These are phyloP conservation scores for Talaromyces sp. DNA, from an alignment of 2,329 filamentous ascomycete species.

Conservation along the genomic window DNA sequence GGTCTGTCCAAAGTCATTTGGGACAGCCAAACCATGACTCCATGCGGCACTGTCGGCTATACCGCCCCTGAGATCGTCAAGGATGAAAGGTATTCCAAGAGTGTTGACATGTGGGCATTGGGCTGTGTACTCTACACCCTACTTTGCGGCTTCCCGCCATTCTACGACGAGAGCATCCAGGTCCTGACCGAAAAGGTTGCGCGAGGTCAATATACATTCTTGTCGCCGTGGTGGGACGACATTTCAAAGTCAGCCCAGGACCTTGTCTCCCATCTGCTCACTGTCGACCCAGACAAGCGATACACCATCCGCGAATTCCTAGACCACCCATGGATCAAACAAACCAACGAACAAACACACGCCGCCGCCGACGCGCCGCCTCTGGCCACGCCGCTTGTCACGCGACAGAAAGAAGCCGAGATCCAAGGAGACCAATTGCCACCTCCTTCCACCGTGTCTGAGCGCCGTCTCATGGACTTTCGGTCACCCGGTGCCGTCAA, in stretches of 20 bases:
- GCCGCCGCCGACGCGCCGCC: constrained; percentile 65
- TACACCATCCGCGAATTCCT: constrained; percentile 93
- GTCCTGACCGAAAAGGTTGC: constrained; percentile 97
- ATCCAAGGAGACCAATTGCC: constrained; percentile 39
- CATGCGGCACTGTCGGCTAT: constrained; percentile 97
- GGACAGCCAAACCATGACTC: constrained; percentile 97
- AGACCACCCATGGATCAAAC: constrained; percentile 86
- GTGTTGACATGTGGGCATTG: constrained; percentile 98
- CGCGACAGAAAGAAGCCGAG: constrained; percentile 52
- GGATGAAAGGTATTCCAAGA: constrained; percentile 97
- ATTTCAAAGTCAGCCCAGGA: constrained; percentile 95
- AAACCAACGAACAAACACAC: constrained; percentile 61
- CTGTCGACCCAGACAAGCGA: constrained; percentile 90
- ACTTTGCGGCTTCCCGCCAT: constrained; percentile 94
- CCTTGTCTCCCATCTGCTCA: constrained; percentile 85
- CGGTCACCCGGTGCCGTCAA: constrained; percentile 92
- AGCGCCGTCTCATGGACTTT: constrained; percentile 74
- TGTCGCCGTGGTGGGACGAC: constrained; percentile 99
- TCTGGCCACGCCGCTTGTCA: constrained; percentile 59
- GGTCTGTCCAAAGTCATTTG: constrained; percentile 96
- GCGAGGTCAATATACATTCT: constrained; percentile 91
- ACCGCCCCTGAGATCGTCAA: constrained; percentile 98
- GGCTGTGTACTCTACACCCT: constrained; percentile 96
- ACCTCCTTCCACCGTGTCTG: constrained; percentile 45
- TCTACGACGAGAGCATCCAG: constrained; percentile 97